These are phyloP conservation scores for Aureococcus anophagefferens DNA, from an alignment of 108 stramenopile genomes.

Conservation along the genomic window DNA sequence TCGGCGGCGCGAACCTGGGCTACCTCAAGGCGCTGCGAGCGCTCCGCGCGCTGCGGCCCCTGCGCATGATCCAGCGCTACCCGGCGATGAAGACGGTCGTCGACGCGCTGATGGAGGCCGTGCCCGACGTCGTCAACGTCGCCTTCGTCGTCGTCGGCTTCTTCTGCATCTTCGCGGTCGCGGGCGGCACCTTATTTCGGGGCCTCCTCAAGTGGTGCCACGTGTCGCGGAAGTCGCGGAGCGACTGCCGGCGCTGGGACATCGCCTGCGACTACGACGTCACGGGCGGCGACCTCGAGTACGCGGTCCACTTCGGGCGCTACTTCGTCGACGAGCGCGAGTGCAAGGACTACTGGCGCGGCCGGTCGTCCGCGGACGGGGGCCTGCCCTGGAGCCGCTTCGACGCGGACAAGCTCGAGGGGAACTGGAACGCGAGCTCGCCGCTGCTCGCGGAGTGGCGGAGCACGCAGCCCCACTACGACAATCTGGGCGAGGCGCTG, in stretches of 20 bases:
- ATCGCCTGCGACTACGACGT: too few relatives aligned
- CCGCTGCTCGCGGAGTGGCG: background rate
- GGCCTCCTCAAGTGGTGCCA: slow-evolving; percentile 33
- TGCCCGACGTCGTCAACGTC: slow-evolving; percentile 33
- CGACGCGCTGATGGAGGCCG: slow-evolving; percentile 33
- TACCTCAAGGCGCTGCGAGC: slow-evolving; percentile 27
- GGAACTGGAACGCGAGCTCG: background rate
- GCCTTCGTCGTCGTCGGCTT: slow-evolving; percentile 24
- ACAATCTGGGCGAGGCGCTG: slow-evolving; percentile 39
- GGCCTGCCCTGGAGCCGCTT: too few relatives aligned
- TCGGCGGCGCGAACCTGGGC: slow-evolving; percentile 1
- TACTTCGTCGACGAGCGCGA: too few relatives aligned
- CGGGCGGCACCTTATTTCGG: slow-evolving; percentile 34
- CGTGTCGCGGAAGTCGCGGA: background rate
- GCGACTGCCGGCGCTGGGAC: too few relatives aligned
- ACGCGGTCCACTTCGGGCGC: background rate
- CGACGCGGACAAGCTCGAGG: too few relatives aligned
- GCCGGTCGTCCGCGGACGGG: too few relatives aligned
- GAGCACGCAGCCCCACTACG: slow-evolving; percentile 21
- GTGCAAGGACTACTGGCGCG: too few relatives aligned
- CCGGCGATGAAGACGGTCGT: slow-evolving; percentile 38
- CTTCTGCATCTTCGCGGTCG: slow-evolving; percentile 40
- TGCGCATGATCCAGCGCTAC: slow-evolving; percentile 32
- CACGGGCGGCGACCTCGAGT: background rate
- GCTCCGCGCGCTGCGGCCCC: slow-evolving; percentile 42